These are phyloP conservation scores for Helminthosporium solani DNA, from an alignment of 2,329 filamentous ascomycete genomes.

Conservation along the genomic window DNA sequence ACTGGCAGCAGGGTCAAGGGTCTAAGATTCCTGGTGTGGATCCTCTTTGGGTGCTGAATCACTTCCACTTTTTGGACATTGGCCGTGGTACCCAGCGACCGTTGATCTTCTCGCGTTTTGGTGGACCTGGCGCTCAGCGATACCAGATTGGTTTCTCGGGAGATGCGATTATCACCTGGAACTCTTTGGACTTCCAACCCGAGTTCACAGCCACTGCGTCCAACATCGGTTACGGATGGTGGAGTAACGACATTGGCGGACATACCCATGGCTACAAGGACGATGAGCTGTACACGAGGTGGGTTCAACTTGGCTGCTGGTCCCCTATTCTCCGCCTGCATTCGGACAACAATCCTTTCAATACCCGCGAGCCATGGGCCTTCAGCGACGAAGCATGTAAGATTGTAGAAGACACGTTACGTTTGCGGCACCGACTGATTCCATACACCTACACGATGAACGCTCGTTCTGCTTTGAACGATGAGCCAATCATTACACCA, in stretches of 20 bases:
- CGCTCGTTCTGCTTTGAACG: conserved; percentile 45
- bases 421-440: conserved; percentile 59
- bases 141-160: conserved; percentile 67
- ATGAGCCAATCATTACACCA: conserved; percentile 59
- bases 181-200: conserved; percentile 62
- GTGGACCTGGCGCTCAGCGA: conserved; percentile 62
- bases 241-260: conserved; percentile 68
- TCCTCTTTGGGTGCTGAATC: conserved; percentile 65
- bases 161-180: conserved; percentile 62
- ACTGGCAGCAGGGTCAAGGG: conserved; percentile 64
- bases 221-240: conserved; percentile 69
- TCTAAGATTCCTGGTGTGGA: conserved; percentile 60
- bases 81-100: conserved; percentile 46
- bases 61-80: conserved; percentile 62
- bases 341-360: conserved; percentile 59
- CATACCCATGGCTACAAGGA: conserved; percentile 59
- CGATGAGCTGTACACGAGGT: conserved; percentile 60
- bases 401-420: conserved; percentile 53
- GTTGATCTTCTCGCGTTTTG: conserved; percentile 62
- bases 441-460: conserved; percentile 64
- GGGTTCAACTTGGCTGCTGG: conserved; percentile 63
- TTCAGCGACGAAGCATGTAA: conserved; percentile 50
- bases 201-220: conserved; percentile 67
- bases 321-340: conserved; percentile 63
- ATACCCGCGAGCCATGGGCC: conserved; percentile 63